Evolutionary conservation across 495 filamentous ascomycete genomes (phyloP).

Genomic region (Poronia punctata): DNA sequence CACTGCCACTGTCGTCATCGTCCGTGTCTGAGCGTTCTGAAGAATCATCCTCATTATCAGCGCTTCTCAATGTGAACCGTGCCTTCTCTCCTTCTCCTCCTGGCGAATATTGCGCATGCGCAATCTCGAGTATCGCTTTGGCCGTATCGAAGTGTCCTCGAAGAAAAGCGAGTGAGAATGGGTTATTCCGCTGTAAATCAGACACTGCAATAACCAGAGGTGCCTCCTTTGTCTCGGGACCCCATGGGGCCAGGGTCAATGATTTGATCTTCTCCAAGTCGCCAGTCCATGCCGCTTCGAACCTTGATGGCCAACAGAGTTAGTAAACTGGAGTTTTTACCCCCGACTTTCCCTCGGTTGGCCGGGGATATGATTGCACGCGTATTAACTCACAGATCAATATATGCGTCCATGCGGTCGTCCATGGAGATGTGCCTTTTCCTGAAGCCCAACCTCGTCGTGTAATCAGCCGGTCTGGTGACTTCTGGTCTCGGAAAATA

Average conservation of each 20-base stretch:
- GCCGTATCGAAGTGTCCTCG: conserved; percentile 55
- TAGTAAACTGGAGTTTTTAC: conserved; percentile 23
- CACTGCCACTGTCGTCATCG: conserved; percentile 22
- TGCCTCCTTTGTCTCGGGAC: conserved; percentile 36
- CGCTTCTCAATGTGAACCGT: conserved; percentile 41
- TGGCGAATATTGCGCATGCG: conserved; percentile 55
- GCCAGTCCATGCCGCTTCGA: conserved; percentile 63
- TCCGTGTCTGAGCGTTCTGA: conserved; percentile 24
- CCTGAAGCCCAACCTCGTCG: conserved; percentile 41
- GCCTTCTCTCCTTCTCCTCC: conserved; percentile 32
- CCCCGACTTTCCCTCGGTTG: too few relatives aligned
- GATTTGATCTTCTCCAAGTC: conserved; percentile 53
- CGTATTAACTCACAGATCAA: conserved; percentile 40
- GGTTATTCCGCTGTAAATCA: conserved; percentile 37
- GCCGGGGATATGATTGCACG: too few relatives aligned
- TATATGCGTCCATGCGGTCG: conserved; percentile 46
- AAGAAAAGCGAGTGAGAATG: conserved; percentile 59
- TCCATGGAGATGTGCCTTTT: conserved; percentile 48
- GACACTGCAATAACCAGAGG: conserved; percentile 56
- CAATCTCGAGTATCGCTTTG: conserved; percentile 58
- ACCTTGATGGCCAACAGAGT: conserved; percentile 32
- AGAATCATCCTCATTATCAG: conserved; percentile 19
- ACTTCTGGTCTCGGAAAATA: not conserved
- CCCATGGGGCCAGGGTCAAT: conserved; percentile 39
- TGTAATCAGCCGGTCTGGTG: conserved; percentile 28